Evolutionary conservation across 2,329 filamentous ascomycete species (phyloP), one percentile per base, ranked within the genome.

Genomic region (Biscogniauxia mediterranea): DNA sequence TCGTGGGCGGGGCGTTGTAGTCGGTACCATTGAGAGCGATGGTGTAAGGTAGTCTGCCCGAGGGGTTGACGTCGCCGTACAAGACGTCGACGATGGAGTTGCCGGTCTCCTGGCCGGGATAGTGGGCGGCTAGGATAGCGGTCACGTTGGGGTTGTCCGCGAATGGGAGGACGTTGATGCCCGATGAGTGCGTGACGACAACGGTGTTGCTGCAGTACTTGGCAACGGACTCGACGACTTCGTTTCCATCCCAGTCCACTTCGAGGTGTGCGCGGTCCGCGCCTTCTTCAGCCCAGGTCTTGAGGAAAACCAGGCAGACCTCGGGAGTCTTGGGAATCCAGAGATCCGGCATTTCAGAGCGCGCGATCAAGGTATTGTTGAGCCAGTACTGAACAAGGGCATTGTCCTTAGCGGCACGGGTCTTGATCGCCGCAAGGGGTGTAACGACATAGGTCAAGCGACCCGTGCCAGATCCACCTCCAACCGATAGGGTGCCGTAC

Each of bases 11-110:
- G 0, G 75, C 75, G 52, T 79, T 79, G 72, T 79, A 79, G 73
- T 80, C 78, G 42, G 74, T 77, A 20, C 79, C 83, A 25, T 82
- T 80, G 62, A 78, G 75, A n/a, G 87, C 87, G 67, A 90, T 85
- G n/a, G 88, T 91, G 76, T 91, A 91, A 3, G 86, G 83, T 1
- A 87, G 77, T 70, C 87, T 84, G 59, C 83, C 87, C 52, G 80
- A 82, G 1, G 85, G 85, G 70, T 85, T 86, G 60, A 82, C 79
- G 57, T 80, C 80, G 46, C 87, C 86, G 68, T 86, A 89, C 13
- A 90, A 79, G 13, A 89, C 76, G 65, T 87, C 85, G 7, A 82
- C 82, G 32, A 89, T 80, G 1, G 85, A 77, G 62, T 86, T 84
- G 11, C 87, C 87, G 19, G 80, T 82, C 65, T 89, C 82, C 68